Base-by-base conservation (phyloP, 306 rosid genomes). In the Calophaca sinica region DNA sequence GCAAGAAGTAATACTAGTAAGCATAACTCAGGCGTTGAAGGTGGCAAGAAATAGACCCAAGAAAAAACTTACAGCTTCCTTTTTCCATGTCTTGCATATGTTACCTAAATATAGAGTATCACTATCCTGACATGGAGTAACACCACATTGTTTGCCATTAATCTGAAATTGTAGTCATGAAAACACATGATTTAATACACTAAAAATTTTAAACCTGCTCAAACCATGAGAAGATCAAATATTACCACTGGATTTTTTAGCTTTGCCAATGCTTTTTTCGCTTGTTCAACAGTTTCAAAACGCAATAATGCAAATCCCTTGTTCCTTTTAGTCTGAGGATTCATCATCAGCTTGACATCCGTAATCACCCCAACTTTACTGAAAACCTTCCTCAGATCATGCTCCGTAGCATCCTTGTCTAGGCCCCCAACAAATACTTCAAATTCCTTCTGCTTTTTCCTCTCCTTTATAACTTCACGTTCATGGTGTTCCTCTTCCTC, bases 361-460 rank as follows among this genome's bases (percentile, higher is more conserved):
- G 87, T 83, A 69, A 96, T 88, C 73, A 81, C 89, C 78, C 99
- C 99, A 69, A 92, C 91, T 81, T 71, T 77, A 62, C 86, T 13
- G 32, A 96, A 96, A 73, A 80, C 89, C 87, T 89, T 86, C 88
- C 80, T 92, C 76, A 92, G 80, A 80, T 96, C 96, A 85, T 83
- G 84, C 78, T 92, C 98, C 6, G 89, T 90, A 12, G 93, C 96
- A 79, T 88, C 92, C 84, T 90, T 92, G 84, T 92, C 96, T 20
- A 96, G 82, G 53, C 99, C 99, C 54, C 98, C 99, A 70, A 96
- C 97, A 86, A 96, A 96, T 55, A 96, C 87, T 89, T 96, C 98
- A 63, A 91, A 90, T 74, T 94, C 98, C 83, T 88, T 92, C 29
- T 86, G 89, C 75, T 90, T 96, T 8, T 83, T 85, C 83, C 93